These are phyloP conservation scores for Edhazardia aedis DNA, from an alignment of 371 early-diverging fungal genomes.

Conservation along the genomic window DNA sequence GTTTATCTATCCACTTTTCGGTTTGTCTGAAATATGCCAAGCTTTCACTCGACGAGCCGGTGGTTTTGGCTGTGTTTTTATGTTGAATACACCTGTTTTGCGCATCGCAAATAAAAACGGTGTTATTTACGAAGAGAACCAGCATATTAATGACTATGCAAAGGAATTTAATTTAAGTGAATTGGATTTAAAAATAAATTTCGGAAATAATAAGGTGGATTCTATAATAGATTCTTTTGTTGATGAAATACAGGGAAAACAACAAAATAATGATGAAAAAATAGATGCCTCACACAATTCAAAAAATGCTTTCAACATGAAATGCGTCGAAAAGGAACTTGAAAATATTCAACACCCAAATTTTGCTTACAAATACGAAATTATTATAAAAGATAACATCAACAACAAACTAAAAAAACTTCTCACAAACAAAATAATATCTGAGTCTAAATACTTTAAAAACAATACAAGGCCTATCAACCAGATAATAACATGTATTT, in stretches of 20 bases:
- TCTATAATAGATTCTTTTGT: background rate
- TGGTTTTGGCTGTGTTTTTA: constrained; percentile 32
- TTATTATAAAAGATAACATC: background rate
- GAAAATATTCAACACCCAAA: background rate
- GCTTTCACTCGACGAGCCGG: constrained; percentile 70
- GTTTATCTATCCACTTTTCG: constrained; percentile 96
- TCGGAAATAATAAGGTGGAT: background rate
- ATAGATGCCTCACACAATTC: too few species aligned
- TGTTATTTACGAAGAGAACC: background rate
- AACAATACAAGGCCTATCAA: background rate
- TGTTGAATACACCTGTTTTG: constrained; percentile 29
- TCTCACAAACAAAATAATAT: background rate
- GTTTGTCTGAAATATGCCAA: constrained; percentile 93
- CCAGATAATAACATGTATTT: constrained; percentile 16
- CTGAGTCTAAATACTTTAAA: background rate
- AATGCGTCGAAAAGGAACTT: background rate
- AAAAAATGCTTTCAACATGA: background rate
- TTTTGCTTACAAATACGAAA: background rate
- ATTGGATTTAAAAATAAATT: background rate
- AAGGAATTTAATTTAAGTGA: background rate
- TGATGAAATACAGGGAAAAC: background rate
- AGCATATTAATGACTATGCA: background rate
- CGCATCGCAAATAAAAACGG: background rate
- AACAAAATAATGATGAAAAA: background rate
- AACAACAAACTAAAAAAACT: background rate